These are phyloP conservation scores for Pythium rhizo-oryzae DNA, from an alignment of 352 stramenopile genomes.

Conservation along the genomic window DNA sequence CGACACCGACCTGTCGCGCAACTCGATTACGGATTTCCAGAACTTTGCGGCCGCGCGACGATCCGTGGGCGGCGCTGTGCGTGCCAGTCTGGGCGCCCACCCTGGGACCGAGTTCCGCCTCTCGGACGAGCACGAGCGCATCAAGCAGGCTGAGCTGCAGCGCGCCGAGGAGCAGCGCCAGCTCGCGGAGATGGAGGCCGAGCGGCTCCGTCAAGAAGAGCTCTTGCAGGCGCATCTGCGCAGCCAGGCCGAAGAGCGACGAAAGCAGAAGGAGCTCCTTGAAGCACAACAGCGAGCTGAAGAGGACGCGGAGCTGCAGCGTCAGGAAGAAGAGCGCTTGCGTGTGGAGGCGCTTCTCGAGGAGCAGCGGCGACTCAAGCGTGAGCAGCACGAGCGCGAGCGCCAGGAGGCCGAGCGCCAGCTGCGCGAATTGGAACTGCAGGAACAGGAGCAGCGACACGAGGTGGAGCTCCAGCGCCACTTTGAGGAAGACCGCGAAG, in stretches of 20 bases:
- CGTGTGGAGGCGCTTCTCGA: slow-evolving; percentile 44
- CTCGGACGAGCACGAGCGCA: slow-evolving; percentile 35
- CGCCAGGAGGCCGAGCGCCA: slow-evolving; percentile 48
- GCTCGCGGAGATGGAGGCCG: slow-evolving; percentile 20
- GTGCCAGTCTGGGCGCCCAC: slow-evolving; percentile 43
- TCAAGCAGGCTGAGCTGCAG: slow-evolving; percentile 18
- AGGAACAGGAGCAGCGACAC: slow-evolving; percentile 39
- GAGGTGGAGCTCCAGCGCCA: slow-evolving; percentile 28
- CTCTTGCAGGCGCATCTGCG: slow-evolving; percentile 22
- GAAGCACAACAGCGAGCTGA: slow-evolving; percentile 7
- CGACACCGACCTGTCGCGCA: slow-evolving; percentile 13
- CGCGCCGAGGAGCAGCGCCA: slow-evolving; percentile 18
- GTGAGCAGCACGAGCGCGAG: slow-evolving; percentile 67
- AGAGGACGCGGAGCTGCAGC: not conserved
- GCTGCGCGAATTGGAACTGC: slow-evolving; percentile 40
- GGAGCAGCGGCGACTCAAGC: slow-evolving; percentile 68
- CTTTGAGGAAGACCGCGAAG: slow-evolving; percentile 36
- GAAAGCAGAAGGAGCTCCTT: slow-evolving; percentile 14
- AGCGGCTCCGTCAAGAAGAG: slow-evolving; percentile 29
- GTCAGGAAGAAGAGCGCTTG: slow-evolving; percentile 15
- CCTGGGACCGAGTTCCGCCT: slow-evolving; percentile 33
- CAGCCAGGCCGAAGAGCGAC: slow-evolving; percentile 23
- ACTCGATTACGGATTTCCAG: slow-evolving; percentile 73
- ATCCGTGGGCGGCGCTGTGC: slow-evolving; percentile 32
- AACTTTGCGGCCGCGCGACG: slow-evolving; percentile 70